Conservation (phyloP, 169 alveolate genomes). For the Cyclospora cayetanensis region DNA sequence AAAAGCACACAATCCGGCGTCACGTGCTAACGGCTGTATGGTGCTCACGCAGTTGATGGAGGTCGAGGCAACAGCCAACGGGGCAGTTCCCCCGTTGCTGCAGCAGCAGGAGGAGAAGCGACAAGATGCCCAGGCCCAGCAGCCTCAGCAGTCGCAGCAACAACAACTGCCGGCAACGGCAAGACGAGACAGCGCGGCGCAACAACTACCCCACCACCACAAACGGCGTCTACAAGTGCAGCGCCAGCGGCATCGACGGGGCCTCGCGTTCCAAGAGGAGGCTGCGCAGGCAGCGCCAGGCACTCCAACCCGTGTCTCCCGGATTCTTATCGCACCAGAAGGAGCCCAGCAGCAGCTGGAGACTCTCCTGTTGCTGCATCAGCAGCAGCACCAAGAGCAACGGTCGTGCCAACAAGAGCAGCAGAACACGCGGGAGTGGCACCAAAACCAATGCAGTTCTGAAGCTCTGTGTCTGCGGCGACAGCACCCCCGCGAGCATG, state of each 20-base stretch:
- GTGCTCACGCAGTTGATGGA: too few relatives aligned
- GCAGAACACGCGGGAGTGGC: not conserved
- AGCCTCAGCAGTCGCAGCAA: not conserved
- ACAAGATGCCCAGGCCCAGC: not conserved
- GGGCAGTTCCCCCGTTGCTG: not conserved
- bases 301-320: too few relatives aligned
- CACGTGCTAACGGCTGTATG: too few relatives aligned
- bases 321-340: too few relatives aligned
- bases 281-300: too few relatives aligned
- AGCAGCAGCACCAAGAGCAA: not conserved
- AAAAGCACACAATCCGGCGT: too few relatives aligned
- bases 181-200: not conserved
- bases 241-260: too few relatives aligned
- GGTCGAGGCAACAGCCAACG: too few relatives aligned
- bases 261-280: too few relatives aligned
- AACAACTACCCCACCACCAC: not conserved
- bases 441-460: not conserved
- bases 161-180: not conserved
- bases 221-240: not conserved
- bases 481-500: not conserved
- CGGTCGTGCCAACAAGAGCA: not conserved
- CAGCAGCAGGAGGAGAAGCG: not conserved
- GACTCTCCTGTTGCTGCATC: not conserved
- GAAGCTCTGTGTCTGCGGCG: not conserved
- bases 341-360: too few relatives aligned